These are phyloP conservation scores for Hevea brasiliensis DNA, from an alignment of 345 rosid species.

Conservation along the genomic window DNA sequence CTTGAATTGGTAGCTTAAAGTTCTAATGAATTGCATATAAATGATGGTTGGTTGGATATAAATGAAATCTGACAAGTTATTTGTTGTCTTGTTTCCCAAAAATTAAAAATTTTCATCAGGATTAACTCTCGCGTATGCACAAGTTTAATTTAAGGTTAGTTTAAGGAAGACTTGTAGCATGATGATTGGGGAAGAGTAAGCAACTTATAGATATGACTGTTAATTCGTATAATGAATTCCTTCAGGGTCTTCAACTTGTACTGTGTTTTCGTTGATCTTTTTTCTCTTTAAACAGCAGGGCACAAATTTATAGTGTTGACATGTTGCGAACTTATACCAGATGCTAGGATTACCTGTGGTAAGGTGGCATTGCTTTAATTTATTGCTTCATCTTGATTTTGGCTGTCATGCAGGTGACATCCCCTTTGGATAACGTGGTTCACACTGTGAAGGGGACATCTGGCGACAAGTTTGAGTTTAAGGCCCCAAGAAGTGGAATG, in stretches of 20 bases:
- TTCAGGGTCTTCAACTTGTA: not conserved
- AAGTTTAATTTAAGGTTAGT: not conserved
- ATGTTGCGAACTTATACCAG: not conserved
- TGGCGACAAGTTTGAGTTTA: constrained; percentile 90
- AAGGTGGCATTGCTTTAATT: not conserved
- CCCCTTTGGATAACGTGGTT: constrained; percentile 74
- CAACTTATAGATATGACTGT: too few relatives aligned
- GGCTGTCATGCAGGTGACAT: constrained; percentile 57
- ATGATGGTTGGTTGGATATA: not conserved
- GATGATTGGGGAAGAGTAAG: not conserved
- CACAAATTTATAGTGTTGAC: not conserved
- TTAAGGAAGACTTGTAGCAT: not conserved
- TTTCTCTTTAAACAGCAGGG: not conserved
- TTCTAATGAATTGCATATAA: not conserved
- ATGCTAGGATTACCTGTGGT: not conserved
- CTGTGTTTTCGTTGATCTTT: not conserved
- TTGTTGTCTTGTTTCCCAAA: too few relatives aligned
- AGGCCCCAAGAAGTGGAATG: constrained; percentile 95
- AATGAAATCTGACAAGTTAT: not conserved
- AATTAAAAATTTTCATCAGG: not conserved
- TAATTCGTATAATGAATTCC: not conserved
- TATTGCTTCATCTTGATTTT: not conserved
- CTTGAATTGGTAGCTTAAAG: not conserved
- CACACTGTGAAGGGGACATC: constrained; percentile 77
- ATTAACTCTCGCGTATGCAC: not conserved